These are phyloP conservation scores for Lyophyllum decastes DNA, from an alignment of 768 basidiomycete species.

Conservation along the genomic window DNA sequence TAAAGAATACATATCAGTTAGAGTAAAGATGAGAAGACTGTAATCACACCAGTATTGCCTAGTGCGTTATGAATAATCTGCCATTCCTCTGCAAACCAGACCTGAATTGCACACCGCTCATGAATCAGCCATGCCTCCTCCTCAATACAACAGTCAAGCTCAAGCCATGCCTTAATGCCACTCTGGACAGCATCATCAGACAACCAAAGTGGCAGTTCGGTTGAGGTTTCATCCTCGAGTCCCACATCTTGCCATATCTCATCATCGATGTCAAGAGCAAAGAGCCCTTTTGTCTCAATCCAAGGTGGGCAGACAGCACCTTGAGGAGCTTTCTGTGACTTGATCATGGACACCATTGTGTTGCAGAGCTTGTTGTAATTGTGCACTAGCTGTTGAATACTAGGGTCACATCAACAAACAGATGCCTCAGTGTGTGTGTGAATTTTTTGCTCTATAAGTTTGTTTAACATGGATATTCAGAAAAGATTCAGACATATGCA, in stretches of 20 bases:
- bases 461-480: too few species aligned
- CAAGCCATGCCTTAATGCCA: constrained; percentile 31
- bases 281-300: constrained; percentile 25
- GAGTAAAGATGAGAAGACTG: too few species aligned
- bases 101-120: too few species aligned
- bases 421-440: constrained; percentile 25
- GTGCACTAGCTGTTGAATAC: constrained; percentile 21
- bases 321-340: constrained; percentile 18
- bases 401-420: constrained; percentile 26
- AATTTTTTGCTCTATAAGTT: constrained; percentile 24
- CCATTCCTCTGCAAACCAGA: too few species aligned
- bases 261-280: constrained; percentile 36
- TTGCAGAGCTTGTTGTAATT: constrained; percentile 30
- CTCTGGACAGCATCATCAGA: constrained; percentile 4
- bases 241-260: constrained; percentile 35
- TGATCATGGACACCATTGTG: constrained; percentile 21
- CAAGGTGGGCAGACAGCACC: constrained; percentile 21
- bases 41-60: too few species aligned
- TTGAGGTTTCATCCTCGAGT: constrained; percentile 20
- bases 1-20: too few species aligned
- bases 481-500: too few species aligned
- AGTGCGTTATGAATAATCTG: too few species aligned
- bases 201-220: constrained; percentile 19
- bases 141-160: constrained; percentile 26
- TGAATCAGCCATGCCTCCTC: constrained; percentile 15